Evolutionary conservation across 345 rosid species (phyloP).

Genomic region (Boechera divaricarpa): DNA sequence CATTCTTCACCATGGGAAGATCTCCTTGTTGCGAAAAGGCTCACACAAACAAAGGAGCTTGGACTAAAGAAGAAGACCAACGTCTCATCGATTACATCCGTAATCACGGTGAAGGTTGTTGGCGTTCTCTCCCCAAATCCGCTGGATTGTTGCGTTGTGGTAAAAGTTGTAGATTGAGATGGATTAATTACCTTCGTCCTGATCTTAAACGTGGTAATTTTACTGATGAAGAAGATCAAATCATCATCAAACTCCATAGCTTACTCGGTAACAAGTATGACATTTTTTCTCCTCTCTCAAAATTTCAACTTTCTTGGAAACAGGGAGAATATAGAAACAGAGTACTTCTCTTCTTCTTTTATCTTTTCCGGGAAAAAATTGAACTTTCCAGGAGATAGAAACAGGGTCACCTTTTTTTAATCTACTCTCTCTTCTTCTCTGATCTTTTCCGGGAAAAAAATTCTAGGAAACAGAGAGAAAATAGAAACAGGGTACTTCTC

Average conservation of each 20-base stretch:
- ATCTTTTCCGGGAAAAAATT: background rate
- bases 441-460: background rate
- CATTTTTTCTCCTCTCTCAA: background rate
- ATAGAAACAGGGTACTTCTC: conserved; percentile 8
- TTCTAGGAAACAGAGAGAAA: conserved; percentile 14
- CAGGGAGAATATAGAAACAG: background rate
- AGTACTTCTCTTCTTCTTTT: conserved; percentile 18
- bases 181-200: conserved; percentile 96
- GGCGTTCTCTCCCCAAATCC: conserved; percentile 91
- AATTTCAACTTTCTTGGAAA: background rate
- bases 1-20: conserved; percentile 64
- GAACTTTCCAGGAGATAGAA: background rate
- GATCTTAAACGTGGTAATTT: conserved; percentile 89
- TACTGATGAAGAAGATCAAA: conserved; percentile 67
- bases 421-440: background rate
- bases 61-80: conserved; percentile 91
- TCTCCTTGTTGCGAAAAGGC: conserved; percentile 90
- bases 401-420: background rate
- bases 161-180: conserved; percentile 77
- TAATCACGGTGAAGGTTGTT: conserved; percentile 81
- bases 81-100: conserved; percentile 78
- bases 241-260: conserved; percentile 75
- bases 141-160: conserved; percentile 58
- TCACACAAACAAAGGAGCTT: conserved; percentile 90
- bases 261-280: conserved; percentile 84